Percentiles rank a stretch among this genome's conserved stretches.
Conservation (phyloP, 108 stramenopile species). For the Skeletonema tropicum region DNA sequence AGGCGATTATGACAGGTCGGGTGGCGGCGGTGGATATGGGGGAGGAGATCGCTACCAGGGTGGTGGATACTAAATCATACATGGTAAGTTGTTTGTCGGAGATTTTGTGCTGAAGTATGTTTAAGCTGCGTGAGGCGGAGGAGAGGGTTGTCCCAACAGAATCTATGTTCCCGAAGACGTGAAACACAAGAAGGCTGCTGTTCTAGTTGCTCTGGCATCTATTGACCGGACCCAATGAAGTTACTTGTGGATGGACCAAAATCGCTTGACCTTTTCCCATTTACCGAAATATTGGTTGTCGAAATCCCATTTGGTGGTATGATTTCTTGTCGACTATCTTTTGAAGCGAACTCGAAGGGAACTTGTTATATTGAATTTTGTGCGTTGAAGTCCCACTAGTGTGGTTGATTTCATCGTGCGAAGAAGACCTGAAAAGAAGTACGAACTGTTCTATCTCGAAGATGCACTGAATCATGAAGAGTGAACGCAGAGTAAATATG, state of each 20-base stretch:
- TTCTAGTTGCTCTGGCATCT: neutral
- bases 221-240: neutral
- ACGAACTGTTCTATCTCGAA: neutral
- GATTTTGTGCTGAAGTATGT: neutral
- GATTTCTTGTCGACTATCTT: neutral
- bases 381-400: neutral
- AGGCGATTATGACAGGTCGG: conserved; percentile 14
- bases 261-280: neutral
- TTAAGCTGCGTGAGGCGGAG: neutral
- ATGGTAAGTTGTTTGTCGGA: neutral
- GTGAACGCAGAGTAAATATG: neutral
- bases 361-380: neutral
- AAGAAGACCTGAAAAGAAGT: neutral
- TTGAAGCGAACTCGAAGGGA: neutral
- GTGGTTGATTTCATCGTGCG: neutral
- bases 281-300: neutral
- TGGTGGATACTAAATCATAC: conserved; percentile 6
- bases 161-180: neutral
- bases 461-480: neutral
- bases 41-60: conserved; percentile 24
- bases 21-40: conserved; percentile 43
- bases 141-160: neutral
- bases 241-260: neutral
- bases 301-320: neutral
- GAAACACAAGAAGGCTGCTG: neutral